Evolutionary conservation across 108 stramenopile genomes (phyloP), one percentile per base, ranked within the genome.

Genomic region (Hondaea fermentalgiana): DNA sequence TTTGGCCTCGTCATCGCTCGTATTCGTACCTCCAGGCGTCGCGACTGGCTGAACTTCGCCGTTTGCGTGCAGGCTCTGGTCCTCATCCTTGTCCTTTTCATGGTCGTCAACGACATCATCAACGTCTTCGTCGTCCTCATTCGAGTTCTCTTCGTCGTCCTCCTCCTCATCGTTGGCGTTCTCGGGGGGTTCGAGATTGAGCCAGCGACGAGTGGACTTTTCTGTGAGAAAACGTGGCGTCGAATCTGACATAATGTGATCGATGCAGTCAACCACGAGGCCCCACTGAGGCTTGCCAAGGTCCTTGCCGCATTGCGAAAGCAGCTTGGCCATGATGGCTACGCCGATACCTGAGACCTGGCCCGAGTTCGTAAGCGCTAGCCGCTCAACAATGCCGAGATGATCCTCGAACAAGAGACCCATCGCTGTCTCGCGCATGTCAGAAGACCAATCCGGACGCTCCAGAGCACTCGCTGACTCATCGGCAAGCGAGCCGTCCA

Each of bases 311-410:
- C 51, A 59, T 43, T 60, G 64, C 28, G 25, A 44, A 0, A 91
- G 57, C 64, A 91, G 25, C 44, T 87, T 25, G 72, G 19, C 83
- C 25, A 91, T 43, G 4, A 87, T 51, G 42, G 57, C n/a, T n/a
- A 91, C 60, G 43, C 89, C 89, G 44, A 91, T 88, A 3, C 87
- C 43, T 25, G 89, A 55, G 14, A 90, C 57, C 55, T 89, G 72
- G 1, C 88, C 89, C 17, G 87, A 44, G 17, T 90, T 88, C 43
- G 64, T 69, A 12, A 69, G 64, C 64, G 64, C 64, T 69, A 69
- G 64, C 64, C 64, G 64, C 42, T 69, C 64, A 17, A 28, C 25
- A 12, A 69, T 23, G 14, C 35, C 42, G 42, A 69, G 64, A 14
- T 23, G 25, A 17, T 69, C 64, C 25, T 69, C 64, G 10, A 69